Percentiles rank a stretch among this genome's conserved stretches.
phyloP scores from a whole-genome alignment of 1,284 basidiomycete genomes.

The Cutaneotrichosporon dermatis region DNA sequence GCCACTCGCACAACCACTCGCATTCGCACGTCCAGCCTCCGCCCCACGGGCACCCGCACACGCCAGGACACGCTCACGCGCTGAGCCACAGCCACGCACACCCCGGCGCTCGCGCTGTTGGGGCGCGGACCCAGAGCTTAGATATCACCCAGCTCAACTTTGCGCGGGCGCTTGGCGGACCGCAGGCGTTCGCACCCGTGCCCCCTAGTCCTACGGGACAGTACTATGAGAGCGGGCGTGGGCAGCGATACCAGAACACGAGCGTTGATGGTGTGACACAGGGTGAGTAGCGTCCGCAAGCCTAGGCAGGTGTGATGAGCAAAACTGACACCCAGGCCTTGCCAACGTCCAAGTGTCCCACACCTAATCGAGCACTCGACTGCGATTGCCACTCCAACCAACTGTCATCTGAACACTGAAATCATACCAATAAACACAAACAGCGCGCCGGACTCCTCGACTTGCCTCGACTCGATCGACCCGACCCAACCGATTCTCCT shows the following conservation, averaged over 20 bases:
- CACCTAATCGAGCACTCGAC: conserved; percentile 10
- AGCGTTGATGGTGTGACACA: conserved; percentile 32
- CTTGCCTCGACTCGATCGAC: neutral
- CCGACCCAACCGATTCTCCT: conserved; percentile 2
- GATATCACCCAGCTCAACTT: conserved; percentile 49
- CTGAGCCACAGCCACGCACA: conserved; percentile 27
- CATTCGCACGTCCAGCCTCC: conserved; percentile 6
- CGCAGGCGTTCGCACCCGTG: conserved; percentile 28
- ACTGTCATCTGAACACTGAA: too few relatives aligned
- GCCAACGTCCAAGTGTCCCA: conserved; percentile 32
- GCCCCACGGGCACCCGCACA: conserved; percentile 4
- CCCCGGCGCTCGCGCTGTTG: conserved; percentile 30
- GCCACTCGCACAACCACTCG: conserved; percentile 12
- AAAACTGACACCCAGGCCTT: conserved; percentile 16
- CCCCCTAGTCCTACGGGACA: conserved; percentile 29
- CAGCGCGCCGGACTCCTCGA: neutral
- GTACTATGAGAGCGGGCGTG: neutral
- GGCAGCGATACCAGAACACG: conserved; percentile 17
- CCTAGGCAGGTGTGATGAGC: neutral
- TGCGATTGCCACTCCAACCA: neutral
- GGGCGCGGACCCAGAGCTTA: conserved; percentile 47
- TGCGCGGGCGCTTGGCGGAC: conserved; percentile 27
- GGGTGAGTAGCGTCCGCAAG: conserved; percentile 18
- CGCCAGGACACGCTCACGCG: conserved; percentile 17
- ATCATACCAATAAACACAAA: neutral